Percentiles rank a stretch among this genome's conserved stretches.
phyloP scores from a whole-genome alignment of 495 filamentous ascomycete genomes.

The Penicillium canescens region DNA sequence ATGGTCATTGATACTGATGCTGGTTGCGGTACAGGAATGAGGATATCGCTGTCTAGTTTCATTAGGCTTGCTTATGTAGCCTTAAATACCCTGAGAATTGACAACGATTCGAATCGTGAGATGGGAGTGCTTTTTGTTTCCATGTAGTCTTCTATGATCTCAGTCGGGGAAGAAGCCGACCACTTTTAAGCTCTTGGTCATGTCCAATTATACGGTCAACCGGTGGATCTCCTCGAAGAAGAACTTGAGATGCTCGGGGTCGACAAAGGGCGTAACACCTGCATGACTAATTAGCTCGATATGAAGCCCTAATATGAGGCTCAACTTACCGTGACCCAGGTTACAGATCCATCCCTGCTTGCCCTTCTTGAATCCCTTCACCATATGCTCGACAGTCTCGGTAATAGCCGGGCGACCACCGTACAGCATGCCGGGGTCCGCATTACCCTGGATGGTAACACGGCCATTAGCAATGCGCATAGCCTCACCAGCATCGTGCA shows the following conservation, averaged over 20 bases:
- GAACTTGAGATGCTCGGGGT: constrained; percentile 88
- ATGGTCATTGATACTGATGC: constrained; percentile 15
- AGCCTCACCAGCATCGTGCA: constrained; percentile 85
- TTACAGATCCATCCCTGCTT: constrained; percentile 88
- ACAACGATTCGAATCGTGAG: not conserved
- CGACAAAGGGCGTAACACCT: constrained; percentile 91
- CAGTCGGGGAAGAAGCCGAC: constrained; percentile 12
- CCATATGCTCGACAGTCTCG: constrained; percentile 76
- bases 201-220: constrained; percentile 26
- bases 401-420: constrained; percentile 80
- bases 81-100: not conserved
- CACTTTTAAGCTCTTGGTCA: not conserved
- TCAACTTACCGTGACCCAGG: constrained; percentile 76
- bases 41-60: constrained; percentile 66
- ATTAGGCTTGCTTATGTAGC: constrained; percentile 32
- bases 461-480: constrained; percentile 72
- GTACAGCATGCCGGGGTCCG: constrained; percentile 91
- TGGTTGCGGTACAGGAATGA: constrained; percentile 59
- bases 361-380: constrained; percentile 80
- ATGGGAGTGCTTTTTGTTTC: not conserved
- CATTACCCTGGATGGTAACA: constrained; percentile 88
- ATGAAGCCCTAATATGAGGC: not conserved
- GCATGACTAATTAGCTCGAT: constrained; percentile 16
- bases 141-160: not conserved
- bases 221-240: constrained; percentile 93